Conservation (phyloP, 257 asterid genomes). For the Apocynum venetum region DNA sequence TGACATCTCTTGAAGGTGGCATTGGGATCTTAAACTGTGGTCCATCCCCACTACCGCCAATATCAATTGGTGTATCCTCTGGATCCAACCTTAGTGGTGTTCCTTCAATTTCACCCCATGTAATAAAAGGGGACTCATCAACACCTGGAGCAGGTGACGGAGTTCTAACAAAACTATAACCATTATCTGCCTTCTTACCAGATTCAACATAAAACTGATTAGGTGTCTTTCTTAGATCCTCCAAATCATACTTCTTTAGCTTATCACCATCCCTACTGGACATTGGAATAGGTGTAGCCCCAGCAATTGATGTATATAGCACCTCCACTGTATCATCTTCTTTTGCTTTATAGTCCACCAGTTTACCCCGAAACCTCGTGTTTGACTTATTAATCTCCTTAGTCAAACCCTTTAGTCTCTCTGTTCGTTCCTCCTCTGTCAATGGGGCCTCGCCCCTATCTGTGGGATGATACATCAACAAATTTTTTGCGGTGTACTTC, state of each 20-base stretch:
- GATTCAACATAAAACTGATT: slow-evolving; percentile 65
- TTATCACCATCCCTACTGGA: slow-evolving; percentile 56
- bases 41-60: slow-evolving; percentile 82
- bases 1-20: slow-evolving; percentile 86
- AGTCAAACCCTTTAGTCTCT: slow-evolving; percentile 69
- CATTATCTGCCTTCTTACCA: slow-evolving; percentile 78
- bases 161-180: slow-evolving; percentile 80
- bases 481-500: slow-evolving; percentile 77
- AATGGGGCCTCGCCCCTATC: slow-evolving; percentile 78
- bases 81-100: slow-evolving; percentile 86
- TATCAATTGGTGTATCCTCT: slow-evolving; percentile 90
- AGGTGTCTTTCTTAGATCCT: slow-evolving; percentile 81
- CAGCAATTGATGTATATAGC: slow-evolving; percentile 66
- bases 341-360: slow-evolving; percentile 41
- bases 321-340: slow-evolving; percentile 59
- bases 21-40: slow-evolving; percentile 81
- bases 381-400: slow-evolving; percentile 68
- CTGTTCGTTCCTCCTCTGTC: slow-evolving; percentile 69
- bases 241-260: slow-evolving; percentile 77
- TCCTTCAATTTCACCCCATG: slow-evolving; percentile 99
- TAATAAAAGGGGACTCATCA: slow-evolving; percentile 82
- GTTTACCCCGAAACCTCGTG: slow-evolving; percentile 72
- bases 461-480: slow-evolving; percentile 91
- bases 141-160: slow-evolving; percentile 97
- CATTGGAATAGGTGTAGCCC: slow-evolving; percentile 65